These are phyloP conservation scores for Corallochytrium limacisporum DNA, from an alignment of 78 protist species.

Conservation along the genomic window DNA sequence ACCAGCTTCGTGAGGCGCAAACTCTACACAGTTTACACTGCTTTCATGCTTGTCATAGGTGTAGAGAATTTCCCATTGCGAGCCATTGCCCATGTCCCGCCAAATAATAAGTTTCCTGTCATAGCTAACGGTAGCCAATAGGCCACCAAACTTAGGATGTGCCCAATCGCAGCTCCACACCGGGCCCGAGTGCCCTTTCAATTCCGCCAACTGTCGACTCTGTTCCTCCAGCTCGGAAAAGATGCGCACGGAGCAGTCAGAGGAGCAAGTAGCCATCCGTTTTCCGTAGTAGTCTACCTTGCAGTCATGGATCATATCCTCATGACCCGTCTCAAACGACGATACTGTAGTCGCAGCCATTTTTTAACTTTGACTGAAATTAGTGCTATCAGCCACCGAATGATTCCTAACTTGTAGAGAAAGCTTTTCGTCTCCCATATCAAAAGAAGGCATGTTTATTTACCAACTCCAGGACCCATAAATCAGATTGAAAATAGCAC, in stretches of 20 bases:
- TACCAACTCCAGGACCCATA: no score
- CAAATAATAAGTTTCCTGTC: constrained; percentile 89
- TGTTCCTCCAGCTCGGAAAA: constrained; percentile 40
- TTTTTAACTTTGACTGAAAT: no score
- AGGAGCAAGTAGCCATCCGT: constrained; percentile 86
- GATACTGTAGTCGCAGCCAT: no score
- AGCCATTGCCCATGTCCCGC: constrained; percentile 46
- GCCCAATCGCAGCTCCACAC: constrained; percentile 98
- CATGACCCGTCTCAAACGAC: no score
- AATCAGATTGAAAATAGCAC: no score
- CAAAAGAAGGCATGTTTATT: no score
- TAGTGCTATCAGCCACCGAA: no score
- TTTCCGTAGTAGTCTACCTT: constrained; percentile 89
- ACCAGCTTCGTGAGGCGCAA: constrained; percentile 80
- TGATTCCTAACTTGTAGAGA: no score
- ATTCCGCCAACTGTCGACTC: neutral
- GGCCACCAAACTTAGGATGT: constrained; percentile 86
- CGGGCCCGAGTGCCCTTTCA: constrained; percentile 82
- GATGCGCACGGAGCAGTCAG: constrained; percentile 76
- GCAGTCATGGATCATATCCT: constrained; percentile 75
- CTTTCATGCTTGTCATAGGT: neutral
- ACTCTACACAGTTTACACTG: constrained; percentile 69
- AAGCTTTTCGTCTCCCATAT: no score
- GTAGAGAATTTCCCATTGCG: neutral
- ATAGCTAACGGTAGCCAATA: constrained; percentile 89